phyloP scores from a whole-genome alignment of 306 rosid species.

The Argentina anserina region DNA sequence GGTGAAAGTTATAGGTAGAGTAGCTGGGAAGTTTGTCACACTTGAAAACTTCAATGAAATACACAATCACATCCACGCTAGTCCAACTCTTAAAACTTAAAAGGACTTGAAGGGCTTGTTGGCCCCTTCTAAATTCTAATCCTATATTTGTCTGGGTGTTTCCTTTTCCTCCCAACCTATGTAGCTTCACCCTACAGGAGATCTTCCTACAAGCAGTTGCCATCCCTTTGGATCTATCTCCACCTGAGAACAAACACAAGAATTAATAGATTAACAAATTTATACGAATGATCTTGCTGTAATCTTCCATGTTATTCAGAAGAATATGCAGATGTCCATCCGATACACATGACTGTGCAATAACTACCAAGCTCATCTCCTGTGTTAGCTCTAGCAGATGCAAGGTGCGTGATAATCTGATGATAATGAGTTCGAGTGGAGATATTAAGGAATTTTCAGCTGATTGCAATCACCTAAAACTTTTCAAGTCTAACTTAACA shows the following conservation, averaged over 20 bases:
- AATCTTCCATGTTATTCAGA: background rate
- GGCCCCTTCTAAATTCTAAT: background rate
- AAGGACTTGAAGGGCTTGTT: background rate
- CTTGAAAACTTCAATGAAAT: background rate
- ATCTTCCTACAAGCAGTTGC: slow-evolving; percentile 30
- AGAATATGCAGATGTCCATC: background rate
- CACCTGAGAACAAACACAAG: slow-evolving; percentile 24
- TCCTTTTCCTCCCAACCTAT: background rate
- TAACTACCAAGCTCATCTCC: background rate
- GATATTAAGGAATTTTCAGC: background rate
- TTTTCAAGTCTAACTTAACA: too few relatives aligned
- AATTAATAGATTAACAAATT: background rate
- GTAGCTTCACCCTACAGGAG: slow-evolving; percentile 14
- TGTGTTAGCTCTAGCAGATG: background rate
- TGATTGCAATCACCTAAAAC: background rate
- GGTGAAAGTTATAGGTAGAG: background rate
- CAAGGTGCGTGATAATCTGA: background rate
- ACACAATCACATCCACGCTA: background rate
- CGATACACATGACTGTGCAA: background rate
- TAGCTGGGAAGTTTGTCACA: background rate
- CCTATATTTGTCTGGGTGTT: background rate
- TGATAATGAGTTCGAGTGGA: background rate
- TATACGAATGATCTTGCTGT: background rate
- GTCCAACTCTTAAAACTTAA: background rate
- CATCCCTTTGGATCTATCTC: slow-evolving; percentile 39